Base-by-base conservation (phyloP, 1,284 basidiomycete genomes). In the Singerocomus rubriflavus region DNA sequence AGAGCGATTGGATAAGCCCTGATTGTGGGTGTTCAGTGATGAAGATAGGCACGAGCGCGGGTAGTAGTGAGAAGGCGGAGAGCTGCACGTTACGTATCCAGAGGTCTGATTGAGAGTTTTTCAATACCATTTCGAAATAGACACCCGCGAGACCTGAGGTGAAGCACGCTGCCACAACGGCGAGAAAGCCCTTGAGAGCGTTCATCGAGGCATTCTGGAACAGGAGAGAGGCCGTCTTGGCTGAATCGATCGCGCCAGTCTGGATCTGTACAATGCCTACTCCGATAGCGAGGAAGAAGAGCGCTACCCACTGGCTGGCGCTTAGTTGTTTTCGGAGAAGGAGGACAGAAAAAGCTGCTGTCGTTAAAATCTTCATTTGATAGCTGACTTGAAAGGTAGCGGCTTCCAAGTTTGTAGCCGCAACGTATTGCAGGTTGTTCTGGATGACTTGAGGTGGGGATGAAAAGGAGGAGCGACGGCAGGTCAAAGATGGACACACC, bases 351-450 rank as follows among this genome's bases (percentile, higher is more conserved):
- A 95, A 97, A 48, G 88, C 89, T 21, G 94, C 94, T 10, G 94
- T 98, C 29, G 94, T 97, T 57, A 97, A 80, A 63, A 97, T 96
- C 74, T 96, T 94, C 91, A 93, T 93, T 72, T 94, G 91, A 70
- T 94, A 94, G 27, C 87, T 88, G 56, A 94, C 90, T 63, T 92
- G 90, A 73, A 96, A 97, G 5, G 92, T 92, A 11, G 93, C 91
- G 40, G 92, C 92, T 52, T 92, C 90, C 48, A 97, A 80, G 72
- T 97, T 94, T 48, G 84, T 82, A 32, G 93, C 89, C 26, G 95
- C 95, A 50, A 96, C 89, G 70, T 93, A 98, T 70, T 97, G 95
- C 21, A 98, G 81, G 59, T 92, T 91, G 73, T 98, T 97, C 71
- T 98, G 94, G 52, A 96, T 83, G 61, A 96, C 93, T 76, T 54